Percentiles rank a stretch among this genome's conserved stretches.
Evolutionary conservation across 1,139 yeast species (phyloP).

Genomic region (Saccharomyces pastorianus): DNA sequence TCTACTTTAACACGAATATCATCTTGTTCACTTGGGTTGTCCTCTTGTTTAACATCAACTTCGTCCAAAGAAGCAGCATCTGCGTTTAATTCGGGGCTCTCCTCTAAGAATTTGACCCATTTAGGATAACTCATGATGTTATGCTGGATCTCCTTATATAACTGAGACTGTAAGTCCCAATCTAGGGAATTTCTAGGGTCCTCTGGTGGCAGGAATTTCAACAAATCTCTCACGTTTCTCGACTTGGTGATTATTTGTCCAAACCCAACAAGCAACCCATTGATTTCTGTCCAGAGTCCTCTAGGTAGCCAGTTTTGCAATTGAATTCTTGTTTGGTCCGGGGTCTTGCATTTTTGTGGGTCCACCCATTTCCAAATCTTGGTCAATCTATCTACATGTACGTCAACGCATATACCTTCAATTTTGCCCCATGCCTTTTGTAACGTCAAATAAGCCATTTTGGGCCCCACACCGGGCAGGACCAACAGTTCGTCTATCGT

Average conservation of each 20-base stretch:
- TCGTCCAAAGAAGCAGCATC: neutral
- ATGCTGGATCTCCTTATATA: conserved; percentile 2
- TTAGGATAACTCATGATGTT: conserved; percentile 3
- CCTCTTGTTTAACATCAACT: neutral
- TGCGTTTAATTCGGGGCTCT: neutral
- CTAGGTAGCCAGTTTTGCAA: conserved; percentile 69
- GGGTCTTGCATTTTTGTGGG: conserved; percentile 44
- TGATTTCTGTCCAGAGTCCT: conserved; percentile 71
- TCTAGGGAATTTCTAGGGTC: conserved; percentile 16
- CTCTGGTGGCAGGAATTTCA: conserved; percentile 39
- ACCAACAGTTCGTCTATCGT: conserved; percentile 56
- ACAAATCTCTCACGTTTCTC: conserved; percentile 58
- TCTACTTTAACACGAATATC: neutral
- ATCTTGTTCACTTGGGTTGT: neutral
- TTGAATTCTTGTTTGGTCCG: conserved; percentile 65
- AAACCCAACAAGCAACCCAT: conserved; percentile 83
- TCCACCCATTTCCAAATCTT: conserved; percentile 77
- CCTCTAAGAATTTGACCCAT: conserved; percentile 3
- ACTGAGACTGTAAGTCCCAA: conserved; percentile 4
- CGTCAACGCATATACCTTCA: conserved; percentile 90
- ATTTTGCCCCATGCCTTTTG: conserved; percentile 73
- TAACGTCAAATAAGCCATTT: conserved; percentile 78
- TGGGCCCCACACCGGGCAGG: conserved; percentile 92
- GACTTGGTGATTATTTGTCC: conserved; percentile 86
- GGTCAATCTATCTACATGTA: conserved; percentile 76